Evolutionary conservation across 345 rosid species (phyloP), one percentile per base, ranked within the genome.

Genomic region (Noccaea bulbosa): DNA sequence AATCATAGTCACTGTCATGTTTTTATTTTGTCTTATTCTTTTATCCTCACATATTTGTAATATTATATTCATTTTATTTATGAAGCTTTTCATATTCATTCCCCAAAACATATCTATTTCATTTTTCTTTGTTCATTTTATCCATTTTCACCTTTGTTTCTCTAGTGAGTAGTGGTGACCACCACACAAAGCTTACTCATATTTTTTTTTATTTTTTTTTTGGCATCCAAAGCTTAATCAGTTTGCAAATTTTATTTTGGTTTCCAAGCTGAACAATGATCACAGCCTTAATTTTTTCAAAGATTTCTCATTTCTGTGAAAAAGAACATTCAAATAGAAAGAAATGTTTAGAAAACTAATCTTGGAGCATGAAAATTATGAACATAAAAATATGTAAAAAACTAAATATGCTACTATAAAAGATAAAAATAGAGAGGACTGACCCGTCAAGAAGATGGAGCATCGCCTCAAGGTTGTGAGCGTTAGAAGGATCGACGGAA

Each of bases 381-480:
- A 54, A 14, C 11, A 54, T n/a, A 0, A 32, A 33, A 1, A 20
- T 20, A 41, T 44, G 2, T 44, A 5, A 6, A 5, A 5, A 49
- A 17, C 5, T 7, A 49, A 49, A 49, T 1, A 49, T 50, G 33
- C 15, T 50, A 24, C 2, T 24, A 3, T 24, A 24, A 24, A 24
- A 24, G 27, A 27, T 6, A 24, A 11, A 49, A 12, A 12, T 11
- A 15, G 12, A 15, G 12, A 35, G 27, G 15, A 38, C 68, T 73
- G 32, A 92, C 95, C 98, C 98, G 67, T 93, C 97, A 43, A 90
- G 84, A 50, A 93, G 69, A 69, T 93, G 98, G 77, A 93, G 71
- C 51, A 65, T 83, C 53, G 93, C 96, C 55, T 93, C 97, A 62
- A 93, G 78, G 67, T 93, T 86, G 73, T 93, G 98, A 2, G 88